These are phyloP conservation scores for Ensete ventricosum DNA, from an alignment of 176 grass and related monocot species.

Conservation along the genomic window DNA sequence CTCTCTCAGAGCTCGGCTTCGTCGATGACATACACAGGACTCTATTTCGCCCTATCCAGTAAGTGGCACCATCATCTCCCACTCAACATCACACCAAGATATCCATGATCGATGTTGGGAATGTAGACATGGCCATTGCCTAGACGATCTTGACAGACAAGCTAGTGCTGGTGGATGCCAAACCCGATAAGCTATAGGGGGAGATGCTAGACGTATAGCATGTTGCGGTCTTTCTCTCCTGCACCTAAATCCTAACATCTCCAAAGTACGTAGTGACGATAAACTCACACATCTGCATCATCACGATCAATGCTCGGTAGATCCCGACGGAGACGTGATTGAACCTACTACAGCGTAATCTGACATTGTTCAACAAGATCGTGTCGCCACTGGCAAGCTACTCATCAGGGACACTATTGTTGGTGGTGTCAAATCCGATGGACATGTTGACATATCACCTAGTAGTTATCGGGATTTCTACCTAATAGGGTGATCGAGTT, in stretches of 20 bases:
- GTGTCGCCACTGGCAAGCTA: background rate
- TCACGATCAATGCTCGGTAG: constrained; percentile 47
- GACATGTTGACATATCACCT: background rate
- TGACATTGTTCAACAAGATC: background rate
- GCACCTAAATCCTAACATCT: constrained; percentile 37
- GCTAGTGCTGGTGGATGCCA: constrained; percentile 67
- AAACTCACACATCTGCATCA: constrained; percentile 44
- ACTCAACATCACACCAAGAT: constrained; percentile 38
- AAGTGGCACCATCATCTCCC: background rate
- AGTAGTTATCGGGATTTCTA: background rate
- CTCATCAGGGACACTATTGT: background rate
- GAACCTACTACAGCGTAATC: background rate
- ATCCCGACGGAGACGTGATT: constrained; percentile 13
- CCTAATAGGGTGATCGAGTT: background rate
- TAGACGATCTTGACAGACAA: constrained; percentile 84
- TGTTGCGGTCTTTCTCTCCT: constrained; percentile 67
- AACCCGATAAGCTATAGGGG: constrained; percentile 57
- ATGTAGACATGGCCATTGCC: constrained; percentile 91
- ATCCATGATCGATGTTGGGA: constrained; percentile 53
- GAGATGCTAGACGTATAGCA: constrained; percentile 96
- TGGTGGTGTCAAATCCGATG: background rate
- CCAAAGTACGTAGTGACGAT: constrained; percentile 27
- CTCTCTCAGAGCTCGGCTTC: constrained; percentile 55
- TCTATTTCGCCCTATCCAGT: constrained; percentile 26
- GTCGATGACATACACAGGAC: constrained; percentile 10